phyloP scores from a whole-genome alignment of 768 basidiomycete species.

The Boletales sp. region DNA sequence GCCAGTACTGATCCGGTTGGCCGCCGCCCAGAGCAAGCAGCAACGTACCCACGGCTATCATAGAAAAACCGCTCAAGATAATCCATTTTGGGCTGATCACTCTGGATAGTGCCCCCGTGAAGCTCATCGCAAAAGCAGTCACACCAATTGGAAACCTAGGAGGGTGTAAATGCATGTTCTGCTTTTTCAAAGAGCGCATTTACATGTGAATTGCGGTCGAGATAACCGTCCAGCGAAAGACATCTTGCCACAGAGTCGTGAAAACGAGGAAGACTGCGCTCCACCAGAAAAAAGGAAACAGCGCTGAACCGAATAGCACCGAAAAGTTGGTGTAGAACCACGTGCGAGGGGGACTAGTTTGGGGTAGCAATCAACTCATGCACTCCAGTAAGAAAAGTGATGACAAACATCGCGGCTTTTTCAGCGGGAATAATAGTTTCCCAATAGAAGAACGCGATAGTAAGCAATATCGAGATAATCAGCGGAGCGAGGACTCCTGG shows the following conservation, averaged over 20 bases:
- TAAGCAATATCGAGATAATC: slow-evolving; percentile 40
- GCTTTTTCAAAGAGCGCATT: slow-evolving; percentile 1
- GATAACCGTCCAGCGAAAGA: slow-evolving; percentile 41
- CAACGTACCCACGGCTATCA: slow-evolving; percentile 37
- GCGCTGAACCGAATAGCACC: slow-evolving; percentile 34
- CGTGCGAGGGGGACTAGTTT: slow-evolving; percentile 36
- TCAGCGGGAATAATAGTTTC: slow-evolving; percentile 40
- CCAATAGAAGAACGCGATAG: slow-evolving; percentile 47
- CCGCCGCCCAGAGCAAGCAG: slow-evolving; percentile 45
- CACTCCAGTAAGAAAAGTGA: neutral
- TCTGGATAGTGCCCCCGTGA: slow-evolving; percentile 38
- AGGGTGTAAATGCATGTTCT: neutral
- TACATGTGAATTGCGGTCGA: slow-evolving; percentile 40
- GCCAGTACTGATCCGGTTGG: slow-evolving; percentile 42
- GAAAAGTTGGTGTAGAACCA: slow-evolving; percentile 43
- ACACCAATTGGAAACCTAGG: slow-evolving; percentile 41
- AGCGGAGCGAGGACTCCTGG: slow-evolving; percentile 45
- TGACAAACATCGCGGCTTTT: slow-evolving; percentile 40
- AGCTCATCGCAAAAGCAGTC: slow-evolving; percentile 33
- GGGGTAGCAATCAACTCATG: too few species aligned
- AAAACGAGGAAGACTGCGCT: slow-evolving; percentile 30
- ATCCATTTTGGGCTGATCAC: slow-evolving; percentile 41
- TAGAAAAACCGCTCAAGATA: slow-evolving; percentile 39
- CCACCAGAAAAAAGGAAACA: slow-evolving; percentile 46
- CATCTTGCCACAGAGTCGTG: slow-evolving; percentile 38